Conservation (phyloP, 2,329 filamentous ascomycete species). For the Aspergillus candidus region DNA sequence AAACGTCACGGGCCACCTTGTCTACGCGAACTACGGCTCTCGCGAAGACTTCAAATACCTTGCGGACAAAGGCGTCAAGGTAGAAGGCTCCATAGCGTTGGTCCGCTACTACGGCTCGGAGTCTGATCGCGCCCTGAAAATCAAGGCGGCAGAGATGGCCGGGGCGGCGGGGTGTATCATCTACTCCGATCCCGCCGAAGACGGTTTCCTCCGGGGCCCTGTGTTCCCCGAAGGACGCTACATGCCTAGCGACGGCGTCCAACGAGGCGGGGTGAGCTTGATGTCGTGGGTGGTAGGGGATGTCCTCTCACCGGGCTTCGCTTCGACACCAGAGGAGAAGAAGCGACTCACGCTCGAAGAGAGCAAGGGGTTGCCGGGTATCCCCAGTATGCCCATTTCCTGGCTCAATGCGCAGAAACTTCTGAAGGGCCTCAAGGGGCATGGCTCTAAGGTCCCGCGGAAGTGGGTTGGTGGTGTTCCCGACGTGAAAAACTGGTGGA, state of each 20-base stretch:
- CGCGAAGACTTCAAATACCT: slow-evolving; percentile 73
- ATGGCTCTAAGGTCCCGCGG: slow-evolving; percentile 62
- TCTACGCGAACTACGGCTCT: slow-evolving; percentile 91
- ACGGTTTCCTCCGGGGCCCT: slow-evolving; percentile 69
- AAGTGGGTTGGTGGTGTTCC: slow-evolving; percentile 74
- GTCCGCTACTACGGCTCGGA: slow-evolving; percentile 75
- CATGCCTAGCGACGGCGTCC: slow-evolving; percentile 75
- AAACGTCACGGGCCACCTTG: slow-evolving; percentile 74
- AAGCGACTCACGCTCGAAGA: slow-evolving; percentile 64
- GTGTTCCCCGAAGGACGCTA: slow-evolving; percentile 70
- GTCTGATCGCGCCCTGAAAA: slow-evolving; percentile 67
- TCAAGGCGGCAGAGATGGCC: slow-evolving; percentile 81
- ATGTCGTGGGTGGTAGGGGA: slow-evolving; percentile 82
- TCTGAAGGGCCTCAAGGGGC: slow-evolving; percentile 67
- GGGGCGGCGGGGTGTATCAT: slow-evolving; percentile 84
- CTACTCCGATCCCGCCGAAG: slow-evolving; percentile 83
- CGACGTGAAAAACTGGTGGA: slow-evolving; percentile 74
- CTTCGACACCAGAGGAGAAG: slow-evolving; percentile 45
- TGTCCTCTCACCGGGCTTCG: slow-evolving; percentile 83
- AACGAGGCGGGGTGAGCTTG: slow-evolving; percentile 73
- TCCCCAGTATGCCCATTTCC: slow-evolving; percentile 82
- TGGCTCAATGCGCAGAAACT: slow-evolving; percentile 83
- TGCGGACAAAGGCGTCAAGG: slow-evolving; percentile 62
- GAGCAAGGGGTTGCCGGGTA: slow-evolving; percentile 66
- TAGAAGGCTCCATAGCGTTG: slow-evolving; percentile 74